Evolutionary conservation across 2,329 filamentous ascomycete genomes (phyloP).

Genomic region (Botryosphaeria agaves): DNA sequence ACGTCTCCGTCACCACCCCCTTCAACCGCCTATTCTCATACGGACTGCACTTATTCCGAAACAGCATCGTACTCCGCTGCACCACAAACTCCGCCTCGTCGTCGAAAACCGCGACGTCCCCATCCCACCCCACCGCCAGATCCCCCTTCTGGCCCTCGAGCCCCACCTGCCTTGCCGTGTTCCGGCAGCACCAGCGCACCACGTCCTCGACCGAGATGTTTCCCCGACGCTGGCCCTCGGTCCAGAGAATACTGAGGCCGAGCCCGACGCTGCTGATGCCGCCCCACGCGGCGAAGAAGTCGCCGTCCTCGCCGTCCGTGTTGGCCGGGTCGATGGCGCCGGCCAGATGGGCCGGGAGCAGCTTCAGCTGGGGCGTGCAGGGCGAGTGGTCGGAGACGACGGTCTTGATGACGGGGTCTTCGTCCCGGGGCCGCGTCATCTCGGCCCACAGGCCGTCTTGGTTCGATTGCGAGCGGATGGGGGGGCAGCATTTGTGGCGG

Average conservation of each 20-base stretch:
- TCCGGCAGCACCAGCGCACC: slow-evolving; percentile 67
- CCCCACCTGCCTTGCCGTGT: slow-evolving; percentile 79
- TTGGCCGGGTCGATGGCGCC: slow-evolving; percentile 19
- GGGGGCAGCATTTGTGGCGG: slow-evolving; percentile 86
- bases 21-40: slow-evolving; percentile 69
- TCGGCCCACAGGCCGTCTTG: slow-evolving; percentile 80
- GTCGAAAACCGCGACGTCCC: slow-evolving; percentile 84
- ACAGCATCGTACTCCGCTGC: slow-evolving; percentile 66
- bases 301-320: slow-evolving; percentile 35
- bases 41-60: slow-evolving; percentile 82
- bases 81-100: slow-evolving; percentile 65
- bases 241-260: slow-evolving; percentile 80
- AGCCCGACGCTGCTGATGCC: slow-evolving; percentile 90
- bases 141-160: slow-evolving; percentile 64
- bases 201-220: slow-evolving; percentile 53
- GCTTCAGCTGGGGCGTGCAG: slow-evolving; percentile 86
- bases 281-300: slow-evolving; percentile 95
- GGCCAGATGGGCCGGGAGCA: slow-evolving; percentile 57
- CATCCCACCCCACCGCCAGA: slow-evolving; percentile 66
- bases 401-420: slow-evolving; percentile 71
- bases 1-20: slow-evolving; percentile 71
- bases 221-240: slow-evolving; percentile 47
- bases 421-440: slow-evolving; percentile 34
- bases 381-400: slow-evolving; percentile 93
- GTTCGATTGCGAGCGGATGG: slow-evolving; percentile 67